Evolutionary conservation across 306 rosid genomes (phyloP), one percentile per base, ranked within the genome.

Genomic region (Nissolia schottii): DNA sequence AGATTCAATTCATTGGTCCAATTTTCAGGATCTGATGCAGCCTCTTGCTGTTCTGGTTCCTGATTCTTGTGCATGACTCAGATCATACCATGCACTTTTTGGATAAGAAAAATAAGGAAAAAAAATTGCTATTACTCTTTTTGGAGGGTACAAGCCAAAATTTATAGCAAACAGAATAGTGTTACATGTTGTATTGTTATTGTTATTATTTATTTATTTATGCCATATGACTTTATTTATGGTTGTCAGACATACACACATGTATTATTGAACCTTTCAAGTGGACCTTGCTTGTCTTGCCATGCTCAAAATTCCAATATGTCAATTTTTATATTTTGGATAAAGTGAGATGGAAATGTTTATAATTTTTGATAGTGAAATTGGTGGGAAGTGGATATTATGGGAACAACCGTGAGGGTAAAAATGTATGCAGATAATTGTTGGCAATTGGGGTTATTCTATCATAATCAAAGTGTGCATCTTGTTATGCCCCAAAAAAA

Each of bases 1-100:
- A 12, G 35, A 55, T 64, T 58, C 79, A 67, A 7, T 59, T 65
- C 75, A 79, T 79, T 72, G 78, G 74, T 55, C 54, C 55, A 0
- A 18, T 55, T 71, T 75, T 16, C 20, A 24, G 20, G 74, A 35
- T 48, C 70, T 57, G 19, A 22, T 28, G 20, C 27, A 41, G 25
- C 27, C 46, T 71, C 55, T 48, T 71, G 6, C 34, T 29, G 43
- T 73, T 3, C 19, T 73, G 22, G 40, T 77, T 70, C 45, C 62
- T 13, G 67, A 41, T 62, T 54, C 15, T 4, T 2, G 8, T 1
- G 1, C 53, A 9, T 78, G 73, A 78, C 54, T 63, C 58, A 34
- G 77, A 63, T 70, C 82, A 54, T 14, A 63, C 24, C 71, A 53
- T 62, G 54, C 61, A 34, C 3, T 48, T 40, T 55, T 2, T 50